Percentiles rank a stretch among this genome's conserved stretches.
These are phyloP conservation scores for Parastagonospora avenae DNA, from an alignment of 2,329 filamentous ascomycete genomes.

Conservation along the genomic window DNA sequence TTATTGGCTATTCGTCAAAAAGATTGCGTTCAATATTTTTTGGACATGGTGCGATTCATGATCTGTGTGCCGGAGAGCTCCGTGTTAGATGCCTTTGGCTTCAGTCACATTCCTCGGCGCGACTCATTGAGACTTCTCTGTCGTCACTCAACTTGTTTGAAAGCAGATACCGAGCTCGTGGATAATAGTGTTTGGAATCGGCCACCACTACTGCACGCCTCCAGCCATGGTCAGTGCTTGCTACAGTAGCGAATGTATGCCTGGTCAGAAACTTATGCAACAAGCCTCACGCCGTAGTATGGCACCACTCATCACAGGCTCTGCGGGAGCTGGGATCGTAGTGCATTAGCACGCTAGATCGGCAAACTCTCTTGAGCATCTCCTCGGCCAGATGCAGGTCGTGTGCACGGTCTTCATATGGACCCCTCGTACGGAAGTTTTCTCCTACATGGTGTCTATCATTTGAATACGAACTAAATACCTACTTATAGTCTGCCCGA, in stretches of 20 bases:
- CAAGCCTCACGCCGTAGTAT: not conserved
- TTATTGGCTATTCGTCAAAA: too few species aligned
- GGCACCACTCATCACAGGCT: not conserved
- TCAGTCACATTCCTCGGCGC: not conserved
- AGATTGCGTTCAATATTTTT: too few species aligned
- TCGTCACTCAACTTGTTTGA: not conserved
- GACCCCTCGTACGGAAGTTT: too few species aligned
- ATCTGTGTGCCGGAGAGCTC: too few species aligned
- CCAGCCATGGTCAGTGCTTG: not conserved
- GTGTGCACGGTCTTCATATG: too few species aligned
- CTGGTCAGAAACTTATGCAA: not conserved
- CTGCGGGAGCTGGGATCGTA: constrained; percentile 1
- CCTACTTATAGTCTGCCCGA: not conserved
- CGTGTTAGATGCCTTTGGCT: too few species aligned
- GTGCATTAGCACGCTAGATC: not conserved
- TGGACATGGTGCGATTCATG: too few species aligned
- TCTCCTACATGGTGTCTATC: too few species aligned
- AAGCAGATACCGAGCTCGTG: not conserved
- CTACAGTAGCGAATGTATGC: not conserved
- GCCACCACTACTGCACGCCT: not conserved
- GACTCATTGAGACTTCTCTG: not conserved
- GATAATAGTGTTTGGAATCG: not conserved
- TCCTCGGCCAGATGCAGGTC: not conserved
- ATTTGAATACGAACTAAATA: too few species aligned
- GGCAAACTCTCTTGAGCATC: not conserved